Evolutionary conservation across 164 flowering plant genomes (phyloP).

Genomic region (Cinnamomum micranthum): DNA sequence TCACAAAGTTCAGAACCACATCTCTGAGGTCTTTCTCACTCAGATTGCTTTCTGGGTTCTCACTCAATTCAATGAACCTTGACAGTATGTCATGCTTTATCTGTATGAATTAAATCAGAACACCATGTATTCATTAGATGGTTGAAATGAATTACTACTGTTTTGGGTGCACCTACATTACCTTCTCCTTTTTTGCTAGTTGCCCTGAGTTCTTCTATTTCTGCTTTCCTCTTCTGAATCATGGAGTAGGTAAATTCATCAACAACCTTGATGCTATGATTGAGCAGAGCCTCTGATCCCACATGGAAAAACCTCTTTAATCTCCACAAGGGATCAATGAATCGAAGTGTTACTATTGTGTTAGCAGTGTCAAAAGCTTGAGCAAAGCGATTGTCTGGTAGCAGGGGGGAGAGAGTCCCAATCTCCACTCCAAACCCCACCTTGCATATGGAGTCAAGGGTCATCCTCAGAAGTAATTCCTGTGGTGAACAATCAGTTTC

Average conservation of each 20-base stretch:
- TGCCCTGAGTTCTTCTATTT: conserved; percentile 43
- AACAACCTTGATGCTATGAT: conserved; percentile 57
- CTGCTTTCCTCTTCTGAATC: conserved; percentile 65
- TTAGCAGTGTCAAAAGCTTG: conserved; percentile 84
- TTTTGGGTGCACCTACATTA: neutral
- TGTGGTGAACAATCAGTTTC: conserved; percentile 13
- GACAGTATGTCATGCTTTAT: conserved; percentile 79
- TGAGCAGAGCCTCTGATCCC: conserved; percentile 82
- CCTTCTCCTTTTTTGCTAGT: conserved; percentile 14
- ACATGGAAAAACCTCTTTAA: conserved; percentile 61
- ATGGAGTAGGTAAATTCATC: conserved; percentile 85
- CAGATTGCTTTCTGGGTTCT: conserved; percentile 52
- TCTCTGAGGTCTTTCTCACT: conserved; percentile 86
- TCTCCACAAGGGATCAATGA: conserved; percentile 86
- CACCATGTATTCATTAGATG: neutral
- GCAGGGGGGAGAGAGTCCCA: conserved; percentile 64
- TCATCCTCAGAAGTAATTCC: conserved; percentile 95
- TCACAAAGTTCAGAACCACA: conserved; percentile 83
- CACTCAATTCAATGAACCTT: conserved; percentile 76
- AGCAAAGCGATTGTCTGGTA: conserved; percentile 72
- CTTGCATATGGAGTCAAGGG: conserved; percentile 91
- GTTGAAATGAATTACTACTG: neutral
- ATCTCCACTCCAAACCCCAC: conserved; percentile 97
- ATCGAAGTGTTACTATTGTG: conserved; percentile 70
- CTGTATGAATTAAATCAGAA: conserved; percentile 23